These are phyloP conservation scores for Bifiguratus adelaidae DNA, from an alignment of 192 early-diverging fungal genomes.

Conservation along the genomic window DNA sequence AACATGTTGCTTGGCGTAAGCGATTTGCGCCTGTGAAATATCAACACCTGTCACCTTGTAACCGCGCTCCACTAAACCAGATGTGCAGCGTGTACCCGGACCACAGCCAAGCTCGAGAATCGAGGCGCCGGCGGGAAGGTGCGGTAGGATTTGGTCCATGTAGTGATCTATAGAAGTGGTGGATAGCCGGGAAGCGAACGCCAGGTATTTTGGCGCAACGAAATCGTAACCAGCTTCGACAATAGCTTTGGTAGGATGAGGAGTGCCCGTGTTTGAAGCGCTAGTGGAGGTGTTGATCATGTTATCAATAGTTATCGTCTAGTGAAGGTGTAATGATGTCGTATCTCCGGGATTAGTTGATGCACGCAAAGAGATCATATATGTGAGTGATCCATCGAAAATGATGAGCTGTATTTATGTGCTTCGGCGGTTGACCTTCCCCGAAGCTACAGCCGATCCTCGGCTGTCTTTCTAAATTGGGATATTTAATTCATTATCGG, in stretches of 20 bases:
- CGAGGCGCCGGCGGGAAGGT: background rate
- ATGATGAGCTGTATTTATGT: too few species aligned
- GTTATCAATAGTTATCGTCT: too few species aligned
- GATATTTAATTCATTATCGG: too few species aligned
- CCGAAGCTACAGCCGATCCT: too few species aligned
- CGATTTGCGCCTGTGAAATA: conserved; percentile 1
- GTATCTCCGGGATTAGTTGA: too few species aligned
- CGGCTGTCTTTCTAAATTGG: too few species aligned
- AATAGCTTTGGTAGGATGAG: background rate
- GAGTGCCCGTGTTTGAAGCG: too few species aligned
- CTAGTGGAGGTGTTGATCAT: too few species aligned
- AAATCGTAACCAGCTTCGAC: background rate
- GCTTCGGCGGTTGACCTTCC: too few species aligned
- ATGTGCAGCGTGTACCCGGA: background rate
- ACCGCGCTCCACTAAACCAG: background rate
- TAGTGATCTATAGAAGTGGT: background rate
- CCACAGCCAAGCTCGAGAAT: conserved; percentile 3
- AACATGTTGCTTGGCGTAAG: background rate
- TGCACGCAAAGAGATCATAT: too few species aligned
- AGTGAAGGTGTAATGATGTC: too few species aligned
- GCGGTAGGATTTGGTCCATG: background rate
- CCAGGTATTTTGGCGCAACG: background rate
- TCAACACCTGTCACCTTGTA: conserved; percentile 1
- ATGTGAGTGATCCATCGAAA: too few species aligned
- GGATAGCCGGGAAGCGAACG: background rate